Evolutionary conservation across 2,329 filamentous ascomycete species (phyloP).

Genomic region (Gliomastix tumulicola): DNA sequence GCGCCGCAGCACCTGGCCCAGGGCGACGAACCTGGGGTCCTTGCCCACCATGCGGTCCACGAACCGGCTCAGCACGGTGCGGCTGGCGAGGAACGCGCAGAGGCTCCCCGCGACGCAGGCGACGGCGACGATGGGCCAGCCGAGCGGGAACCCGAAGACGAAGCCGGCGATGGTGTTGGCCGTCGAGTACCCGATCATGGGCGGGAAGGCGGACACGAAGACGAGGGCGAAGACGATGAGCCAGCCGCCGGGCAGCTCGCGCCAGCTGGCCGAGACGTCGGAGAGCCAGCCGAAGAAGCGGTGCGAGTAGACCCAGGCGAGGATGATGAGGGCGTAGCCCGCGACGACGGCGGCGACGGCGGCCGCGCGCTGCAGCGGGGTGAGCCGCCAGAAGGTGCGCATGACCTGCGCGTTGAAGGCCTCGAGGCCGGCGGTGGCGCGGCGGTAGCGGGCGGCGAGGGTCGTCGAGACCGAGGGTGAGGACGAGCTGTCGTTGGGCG

Average conservation of each 20-base stretch:
- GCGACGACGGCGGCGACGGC: constrained; percentile 43
- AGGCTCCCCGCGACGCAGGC: constrained; percentile 76
- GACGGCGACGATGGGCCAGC: constrained; percentile 76
- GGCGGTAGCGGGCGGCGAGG: constrained; percentile 29
- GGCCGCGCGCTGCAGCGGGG: constrained; percentile 54
- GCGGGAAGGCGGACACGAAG: constrained; percentile 76
- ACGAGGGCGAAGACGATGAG: constrained; percentile 68
- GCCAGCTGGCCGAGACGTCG: constrained; percentile 71
- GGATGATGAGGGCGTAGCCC: constrained; percentile 48
- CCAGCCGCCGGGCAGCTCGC: constrained; percentile 65
- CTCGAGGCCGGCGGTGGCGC: constrained; percentile 24
- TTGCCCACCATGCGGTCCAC: constrained; percentile 74
- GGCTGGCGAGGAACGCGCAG: constrained; percentile 70
- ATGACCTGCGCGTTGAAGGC: constrained; percentile 36
- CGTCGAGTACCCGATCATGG: constrained; percentile 80
- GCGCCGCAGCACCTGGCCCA: constrained; percentile 80
- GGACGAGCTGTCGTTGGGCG: constrained; percentile 24
- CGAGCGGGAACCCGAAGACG: constrained; percentile 50
- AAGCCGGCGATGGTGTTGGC: constrained; percentile 50
- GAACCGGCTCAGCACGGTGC: constrained; percentile 70
- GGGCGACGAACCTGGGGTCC: constrained; percentile 82
- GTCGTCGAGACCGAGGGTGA: constrained; percentile 13
- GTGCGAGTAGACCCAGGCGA: constrained; percentile 74
- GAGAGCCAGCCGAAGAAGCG: constrained; percentile 69
- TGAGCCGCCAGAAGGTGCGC: constrained; percentile 46